These are phyloP conservation scores for Begonia peltatifolia DNA, from an alignment of 306 rosid genomes.

Conservation along the genomic window DNA sequence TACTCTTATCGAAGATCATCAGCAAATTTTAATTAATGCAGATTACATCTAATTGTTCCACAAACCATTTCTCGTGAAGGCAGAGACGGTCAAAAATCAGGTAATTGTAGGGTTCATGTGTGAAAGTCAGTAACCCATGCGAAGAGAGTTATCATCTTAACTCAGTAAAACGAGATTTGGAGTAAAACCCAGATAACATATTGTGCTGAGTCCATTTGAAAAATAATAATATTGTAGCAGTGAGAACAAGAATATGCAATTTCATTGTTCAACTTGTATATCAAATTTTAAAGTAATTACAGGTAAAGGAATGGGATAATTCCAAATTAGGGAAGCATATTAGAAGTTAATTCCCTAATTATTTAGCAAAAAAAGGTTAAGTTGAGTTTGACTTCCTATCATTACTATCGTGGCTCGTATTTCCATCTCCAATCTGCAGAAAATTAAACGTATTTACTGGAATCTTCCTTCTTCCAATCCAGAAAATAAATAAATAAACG, in stretches of 20 bases:
- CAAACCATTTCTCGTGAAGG: too few species aligned
- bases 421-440: conserved; percentile 14
- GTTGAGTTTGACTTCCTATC: conserved; percentile 11
- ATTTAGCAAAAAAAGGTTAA: background rate
- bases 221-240: too few species aligned
- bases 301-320: background rate
- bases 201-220: too few species aligned
- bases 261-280: conserved; percentile 1
- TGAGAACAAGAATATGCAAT: background rate
- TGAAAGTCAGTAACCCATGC: too few species aligned
- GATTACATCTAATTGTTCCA: too few species aligned
- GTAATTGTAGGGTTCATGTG: too few species aligned
- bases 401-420: conserved; percentile 1
- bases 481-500: background rate
- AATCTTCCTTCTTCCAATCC: background rate
- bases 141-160: too few species aligned
- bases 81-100: too few species aligned
- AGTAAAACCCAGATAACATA: too few species aligned
- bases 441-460: background rate
- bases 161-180: too few species aligned
- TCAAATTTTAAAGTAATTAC: background rate
- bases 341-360: too few species aligned
- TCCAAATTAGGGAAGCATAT: background rate
- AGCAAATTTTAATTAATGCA: background rate
- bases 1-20: background rate